These are phyloP conservation scores for Naumovozyma baii DNA, from an alignment of 805 yeast genomes.

Conservation along the genomic window DNA sequence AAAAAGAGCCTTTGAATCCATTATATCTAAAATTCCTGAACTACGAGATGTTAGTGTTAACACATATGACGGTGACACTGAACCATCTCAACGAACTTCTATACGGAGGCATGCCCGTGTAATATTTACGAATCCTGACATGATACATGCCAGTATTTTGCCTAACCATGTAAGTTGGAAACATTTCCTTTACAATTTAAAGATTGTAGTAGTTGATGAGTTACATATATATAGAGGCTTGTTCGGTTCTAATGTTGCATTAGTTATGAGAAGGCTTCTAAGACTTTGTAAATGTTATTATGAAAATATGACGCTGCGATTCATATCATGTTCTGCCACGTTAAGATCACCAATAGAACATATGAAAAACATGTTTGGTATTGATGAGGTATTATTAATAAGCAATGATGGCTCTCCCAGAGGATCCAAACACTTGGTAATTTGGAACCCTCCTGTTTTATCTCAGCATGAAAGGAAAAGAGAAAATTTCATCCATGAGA, in stretches of 20 bases:
- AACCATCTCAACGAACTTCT: constrained; percentile 38
- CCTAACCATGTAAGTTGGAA: constrained; percentile 75
- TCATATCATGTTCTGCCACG: constrained; percentile 92
- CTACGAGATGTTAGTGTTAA: constrained; percentile 45
- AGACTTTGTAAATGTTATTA: constrained; percentile 37
- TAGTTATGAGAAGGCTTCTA: constrained; percentile 69
- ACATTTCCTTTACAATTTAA: constrained; percentile 51
- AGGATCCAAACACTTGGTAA: constrained; percentile 62
- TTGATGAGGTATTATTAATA: constrained; percentile 48
- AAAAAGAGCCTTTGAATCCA: constrained; percentile 59
- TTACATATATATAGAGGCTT: constrained; percentile 82
- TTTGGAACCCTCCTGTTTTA: constrained; percentile 81
- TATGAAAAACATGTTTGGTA: constrained; percentile 66
- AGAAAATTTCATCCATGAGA: constrained; percentile 61
- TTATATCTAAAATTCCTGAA: constrained; percentile 42
- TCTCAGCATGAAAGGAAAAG: constrained; percentile 46
- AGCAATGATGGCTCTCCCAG: constrained; percentile 82
- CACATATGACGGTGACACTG: constrained; percentile 93
- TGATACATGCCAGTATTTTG: constrained; percentile 73
- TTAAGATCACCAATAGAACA: constrained; percentile 63
- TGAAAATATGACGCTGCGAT: constrained; percentile 42
- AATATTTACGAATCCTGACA: constrained; percentile 91
- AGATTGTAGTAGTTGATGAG: constrained; percentile 72
- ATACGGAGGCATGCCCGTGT: constrained; percentile 62
- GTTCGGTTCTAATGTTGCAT: constrained; percentile 87